Conservation (phyloP, 1,139 yeast genomes). For the Candida neerlandica region DNA sequence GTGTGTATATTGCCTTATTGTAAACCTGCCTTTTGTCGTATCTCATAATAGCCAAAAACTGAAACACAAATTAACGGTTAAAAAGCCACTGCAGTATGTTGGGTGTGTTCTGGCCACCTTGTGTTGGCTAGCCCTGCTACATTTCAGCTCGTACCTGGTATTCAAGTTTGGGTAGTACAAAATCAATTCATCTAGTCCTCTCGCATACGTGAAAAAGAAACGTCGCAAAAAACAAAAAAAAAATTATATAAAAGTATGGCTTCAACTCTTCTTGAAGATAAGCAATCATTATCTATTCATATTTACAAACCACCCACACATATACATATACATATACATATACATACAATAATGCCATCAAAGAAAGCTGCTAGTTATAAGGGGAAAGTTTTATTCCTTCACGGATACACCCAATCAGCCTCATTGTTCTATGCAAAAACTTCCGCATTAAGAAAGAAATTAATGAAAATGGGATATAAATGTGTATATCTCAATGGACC, state of each 20-base stretch:
- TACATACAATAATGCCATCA: slow-evolving; percentile 11
- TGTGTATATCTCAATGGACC: slow-evolving; percentile 84
- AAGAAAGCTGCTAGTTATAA: slow-evolving; percentile 14
- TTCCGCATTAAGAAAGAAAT: slow-evolving; percentile 44
- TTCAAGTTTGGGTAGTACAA: too few relatives aligned
- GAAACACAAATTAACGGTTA: too few relatives aligned
- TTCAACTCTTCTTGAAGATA: not conserved
- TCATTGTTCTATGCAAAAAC: slow-evolving; percentile 50
- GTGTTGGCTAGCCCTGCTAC: too few relatives aligned
- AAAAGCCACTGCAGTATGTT: too few relatives aligned
- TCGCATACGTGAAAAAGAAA: not conserved
- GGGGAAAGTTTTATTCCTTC: slow-evolving; percentile 42
- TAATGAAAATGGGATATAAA: slow-evolving; percentile 49
- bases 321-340: too few relatives aligned
- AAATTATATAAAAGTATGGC: not conserved
- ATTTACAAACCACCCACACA: not conserved
- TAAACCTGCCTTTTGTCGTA: too few relatives aligned
- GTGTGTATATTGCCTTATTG: too few relatives aligned
- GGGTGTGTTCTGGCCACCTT: too few relatives aligned
- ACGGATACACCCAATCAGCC: slow-evolving; percentile 49
- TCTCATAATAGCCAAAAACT: too few relatives aligned
- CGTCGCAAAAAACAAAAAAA: not conserved
- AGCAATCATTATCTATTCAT: not conserved
- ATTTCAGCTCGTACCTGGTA: too few relatives aligned
- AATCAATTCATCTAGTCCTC: too few relatives aligned